A percentile compares a stretch with the other conserved stretches of the same genome.
These are phyloP conservation scores for Suillus clintonianus DNA, from an alignment of 768 basidiomycete species.

Conservation along the genomic window DNA sequence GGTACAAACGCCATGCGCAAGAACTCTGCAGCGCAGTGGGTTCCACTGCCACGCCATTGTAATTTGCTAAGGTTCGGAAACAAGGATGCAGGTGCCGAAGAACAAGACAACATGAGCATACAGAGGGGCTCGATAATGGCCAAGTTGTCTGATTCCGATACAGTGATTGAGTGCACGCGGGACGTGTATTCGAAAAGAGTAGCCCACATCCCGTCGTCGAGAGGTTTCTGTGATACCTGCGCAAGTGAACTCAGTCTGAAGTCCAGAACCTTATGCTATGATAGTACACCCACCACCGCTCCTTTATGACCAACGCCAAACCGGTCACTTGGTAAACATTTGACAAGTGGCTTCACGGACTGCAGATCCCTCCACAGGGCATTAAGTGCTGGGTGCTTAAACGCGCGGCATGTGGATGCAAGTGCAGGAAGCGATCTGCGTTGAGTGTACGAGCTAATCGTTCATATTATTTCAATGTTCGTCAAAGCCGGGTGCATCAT, in stretches of 20 bases:
- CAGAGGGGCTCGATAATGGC: neutral
- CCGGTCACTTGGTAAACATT: neutral
- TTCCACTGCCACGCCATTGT: constrained; percentile 22
- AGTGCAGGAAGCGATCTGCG: neutral
- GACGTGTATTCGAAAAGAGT: neutral
- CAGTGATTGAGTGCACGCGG: neutral
- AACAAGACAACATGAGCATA: constrained; percentile 12
- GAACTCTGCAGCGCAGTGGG: constrained; percentile 21
- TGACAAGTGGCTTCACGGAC: neutral
- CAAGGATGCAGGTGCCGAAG: constrained; percentile 15
- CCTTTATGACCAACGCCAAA: neutral
- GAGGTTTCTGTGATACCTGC: neutral
- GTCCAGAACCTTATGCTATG: too few relatives aligned
- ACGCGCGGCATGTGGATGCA: neutral
- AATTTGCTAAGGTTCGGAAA: constrained; percentile 22
- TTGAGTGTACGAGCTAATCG: neutral
- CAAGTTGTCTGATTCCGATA: neutral
- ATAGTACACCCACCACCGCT: neutral
- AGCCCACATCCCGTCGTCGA: neutral
- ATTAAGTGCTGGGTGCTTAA: neutral
- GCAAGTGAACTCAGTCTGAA: neutral
- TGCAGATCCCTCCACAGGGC: neutral
- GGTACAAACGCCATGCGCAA: constrained; percentile 23
- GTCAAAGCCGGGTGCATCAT: neutral
- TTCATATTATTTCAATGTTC: neutral